phyloP scores from a whole-genome alignment of 257 asterid species.

The Solanum pinnatisectum region DNA sequence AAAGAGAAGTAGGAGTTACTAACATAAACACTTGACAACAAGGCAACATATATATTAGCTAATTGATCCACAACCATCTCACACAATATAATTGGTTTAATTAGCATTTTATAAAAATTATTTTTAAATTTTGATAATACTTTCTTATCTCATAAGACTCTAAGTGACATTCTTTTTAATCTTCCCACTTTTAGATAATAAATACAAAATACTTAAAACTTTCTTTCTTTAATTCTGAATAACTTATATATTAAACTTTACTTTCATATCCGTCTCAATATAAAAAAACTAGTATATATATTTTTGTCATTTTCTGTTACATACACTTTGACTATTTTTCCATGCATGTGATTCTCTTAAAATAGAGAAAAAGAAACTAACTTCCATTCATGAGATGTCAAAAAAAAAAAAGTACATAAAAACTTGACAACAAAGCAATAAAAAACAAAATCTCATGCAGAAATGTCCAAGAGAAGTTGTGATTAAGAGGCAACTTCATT shows the following conservation, averaged over 20 bases:
- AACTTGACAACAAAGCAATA: not conserved
- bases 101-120: no score
- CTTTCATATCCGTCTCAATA: not conserved
- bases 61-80: not conserved
- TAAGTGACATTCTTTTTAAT: not conserved
- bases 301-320: not conserved
- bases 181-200: not conserved
- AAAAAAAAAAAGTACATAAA: not conserved
- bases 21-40: not conserved
- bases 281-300: not conserved
- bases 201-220: no score
- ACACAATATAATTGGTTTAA: not conserved
- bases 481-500: conserved; percentile 12
- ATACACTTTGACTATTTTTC: not conserved
- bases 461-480: not conserved
- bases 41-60: not conserved
- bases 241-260: not conserved
- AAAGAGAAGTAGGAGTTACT: not conserved
- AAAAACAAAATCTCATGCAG: not conserved
- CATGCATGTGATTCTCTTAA: not conserved
- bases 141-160: not conserved
- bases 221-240: not conserved
- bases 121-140: no score
- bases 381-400: not conserved
- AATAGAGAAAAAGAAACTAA: not conserved